phyloP scores from a whole-genome alignment of 2,329 filamentous ascomycete species.

The Nigrospora sphaerica region DNA sequence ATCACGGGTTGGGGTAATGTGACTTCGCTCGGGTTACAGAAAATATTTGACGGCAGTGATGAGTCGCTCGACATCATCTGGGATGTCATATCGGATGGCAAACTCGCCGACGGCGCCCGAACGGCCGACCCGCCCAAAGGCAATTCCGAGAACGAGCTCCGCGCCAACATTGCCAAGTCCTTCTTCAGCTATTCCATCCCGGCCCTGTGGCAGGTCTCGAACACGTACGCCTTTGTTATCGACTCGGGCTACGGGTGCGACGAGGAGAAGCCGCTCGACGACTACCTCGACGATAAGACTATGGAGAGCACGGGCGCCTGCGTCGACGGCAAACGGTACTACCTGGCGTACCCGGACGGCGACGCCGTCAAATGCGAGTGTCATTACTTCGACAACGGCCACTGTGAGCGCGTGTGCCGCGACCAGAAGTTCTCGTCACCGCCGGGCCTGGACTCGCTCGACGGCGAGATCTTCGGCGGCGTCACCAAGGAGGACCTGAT shows the following conservation, averaged over 20 bases:
- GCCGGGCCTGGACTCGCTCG: conserved; percentile 16
- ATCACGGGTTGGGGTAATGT: conserved; percentile 16
- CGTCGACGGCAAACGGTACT: conserved; percentile 19
- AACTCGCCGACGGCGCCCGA: conserved; percentile 14
- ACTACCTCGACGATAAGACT: conserved; percentile 15
- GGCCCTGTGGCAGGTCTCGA: neutral
- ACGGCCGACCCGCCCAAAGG: neutral
- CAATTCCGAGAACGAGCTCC: neutral
- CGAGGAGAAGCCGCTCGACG: conserved; percentile 8
- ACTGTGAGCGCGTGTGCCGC: neutral
- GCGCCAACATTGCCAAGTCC: conserved; percentile 4
- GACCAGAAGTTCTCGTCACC: conserved; percentile 17
- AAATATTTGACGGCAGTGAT: conserved; percentile 16
- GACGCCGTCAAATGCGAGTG: conserved; percentile 6
- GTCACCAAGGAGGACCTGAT: conserved; percentile 19
- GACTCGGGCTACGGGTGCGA: conserved; percentile 10
- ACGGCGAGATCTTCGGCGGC: conserved; percentile 13
- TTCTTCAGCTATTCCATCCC: neutral
- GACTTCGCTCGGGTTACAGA: conserved; percentile 5
- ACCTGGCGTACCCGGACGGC: conserved; percentile 19
- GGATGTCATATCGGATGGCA: conserved; percentile 17
- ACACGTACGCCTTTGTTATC: neutral
- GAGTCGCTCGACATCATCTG: conserved; percentile 13
- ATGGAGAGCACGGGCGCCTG: conserved; percentile 16
- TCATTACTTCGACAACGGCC: conserved; percentile 1